These are phyloP conservation scores for Ceraceosorus bombacis DNA, from an alignment of 1,284 basidiomycete species.

Conservation along the genomic window DNA sequence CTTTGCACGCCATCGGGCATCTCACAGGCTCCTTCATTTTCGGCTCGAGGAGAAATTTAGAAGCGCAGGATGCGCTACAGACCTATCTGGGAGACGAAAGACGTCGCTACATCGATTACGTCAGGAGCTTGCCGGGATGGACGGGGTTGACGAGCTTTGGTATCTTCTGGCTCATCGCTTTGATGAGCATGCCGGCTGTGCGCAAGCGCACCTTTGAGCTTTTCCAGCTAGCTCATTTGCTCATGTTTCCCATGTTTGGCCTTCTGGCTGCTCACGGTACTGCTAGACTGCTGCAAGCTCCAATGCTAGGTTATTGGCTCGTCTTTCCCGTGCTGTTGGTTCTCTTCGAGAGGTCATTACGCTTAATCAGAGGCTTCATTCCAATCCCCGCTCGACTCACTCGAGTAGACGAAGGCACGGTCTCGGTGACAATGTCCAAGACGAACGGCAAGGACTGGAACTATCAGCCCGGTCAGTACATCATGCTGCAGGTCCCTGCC, in stretches of 20 bases:
- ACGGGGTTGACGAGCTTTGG: constrained; percentile 7
- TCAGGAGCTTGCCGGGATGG: constrained; percentile 4
- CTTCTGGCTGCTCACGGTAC: constrained; percentile 12
- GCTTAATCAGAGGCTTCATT: constrained; percentile 2
- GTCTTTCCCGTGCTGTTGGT: constrained; percentile 9
- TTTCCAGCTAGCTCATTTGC: constrained; percentile 13
- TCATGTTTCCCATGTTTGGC: constrained; percentile 15
- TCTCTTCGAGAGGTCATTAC: constrained; percentile 5
- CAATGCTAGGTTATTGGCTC: constrained; percentile 10
- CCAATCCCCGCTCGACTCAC: constrained; percentile 3
- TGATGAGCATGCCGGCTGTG: constrained; percentile 2
- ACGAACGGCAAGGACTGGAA: constrained; percentile 8
- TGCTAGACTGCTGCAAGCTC: constrained; percentile 8
- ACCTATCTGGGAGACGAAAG: constrained; percentile 3
- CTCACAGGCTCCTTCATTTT: constrained; percentile 11
- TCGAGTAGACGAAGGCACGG: constrained; percentile 5
- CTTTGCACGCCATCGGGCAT: constrained; percentile 12
- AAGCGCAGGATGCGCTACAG: constrained; percentile 4
- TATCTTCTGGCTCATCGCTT: constrained; percentile 8
- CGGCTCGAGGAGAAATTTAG: not conserved
- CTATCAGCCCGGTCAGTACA: constrained; percentile 12
- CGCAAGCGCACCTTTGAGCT: constrained; percentile 6
- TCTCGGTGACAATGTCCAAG: constrained; percentile 3
- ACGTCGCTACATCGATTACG: constrained; percentile 3
- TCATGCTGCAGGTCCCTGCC: constrained; percentile 10